Conservation (phyloP, 2,329 filamentous ascomycete genomes). For the Bretziella fagacearum region DNA sequence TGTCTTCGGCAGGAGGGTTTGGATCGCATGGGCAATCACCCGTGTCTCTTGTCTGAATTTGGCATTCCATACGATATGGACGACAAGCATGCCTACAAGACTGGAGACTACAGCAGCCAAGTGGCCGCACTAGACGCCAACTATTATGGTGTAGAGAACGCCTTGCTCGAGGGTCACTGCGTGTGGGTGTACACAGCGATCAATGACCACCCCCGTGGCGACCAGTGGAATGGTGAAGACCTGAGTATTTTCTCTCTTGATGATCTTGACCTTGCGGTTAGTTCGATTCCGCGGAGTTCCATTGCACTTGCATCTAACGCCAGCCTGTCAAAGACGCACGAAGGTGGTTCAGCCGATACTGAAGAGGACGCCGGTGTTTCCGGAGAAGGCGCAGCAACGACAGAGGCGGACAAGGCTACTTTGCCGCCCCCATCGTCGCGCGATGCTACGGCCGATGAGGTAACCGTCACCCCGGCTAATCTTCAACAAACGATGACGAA, state of each 20-base stretch:
- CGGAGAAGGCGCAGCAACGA: conserved; percentile 1
- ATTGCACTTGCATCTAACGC: conserved; percentile 11
- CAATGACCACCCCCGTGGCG: conserved; percentile 79
- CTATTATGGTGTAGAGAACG: conserved; percentile 78
- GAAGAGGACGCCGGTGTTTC: neutral
- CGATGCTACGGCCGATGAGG: conserved; percentile 26
- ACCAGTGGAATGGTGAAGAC: conserved; percentile 96
- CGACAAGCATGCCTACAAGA: conserved; percentile 85
- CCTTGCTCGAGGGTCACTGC: conserved; percentile 67
- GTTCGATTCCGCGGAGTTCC: conserved; percentile 25
- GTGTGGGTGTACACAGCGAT: conserved; percentile 72
- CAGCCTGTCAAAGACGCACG: conserved; percentile 6
- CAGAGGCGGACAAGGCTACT: neutral
- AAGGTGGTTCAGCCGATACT: neutral
- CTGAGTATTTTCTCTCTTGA: conserved; percentile 77
- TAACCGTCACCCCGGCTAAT: conserved; percentile 54
- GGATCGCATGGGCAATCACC: conserved; percentile 77
- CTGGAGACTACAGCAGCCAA: conserved; percentile 87
- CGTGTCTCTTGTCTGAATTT: conserved; percentile 83
- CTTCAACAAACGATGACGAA: conserved; percentile 56
- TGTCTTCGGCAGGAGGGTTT: conserved; percentile 71
- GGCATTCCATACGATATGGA: conserved; percentile 99
- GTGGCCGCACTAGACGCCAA: conserved; percentile 89
- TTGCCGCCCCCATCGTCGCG: neutral
- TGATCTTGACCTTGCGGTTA: conserved; percentile 47